phyloP scores from a whole-genome alignment of 257 asterid species.

The Capsicum pubescens region DNA sequence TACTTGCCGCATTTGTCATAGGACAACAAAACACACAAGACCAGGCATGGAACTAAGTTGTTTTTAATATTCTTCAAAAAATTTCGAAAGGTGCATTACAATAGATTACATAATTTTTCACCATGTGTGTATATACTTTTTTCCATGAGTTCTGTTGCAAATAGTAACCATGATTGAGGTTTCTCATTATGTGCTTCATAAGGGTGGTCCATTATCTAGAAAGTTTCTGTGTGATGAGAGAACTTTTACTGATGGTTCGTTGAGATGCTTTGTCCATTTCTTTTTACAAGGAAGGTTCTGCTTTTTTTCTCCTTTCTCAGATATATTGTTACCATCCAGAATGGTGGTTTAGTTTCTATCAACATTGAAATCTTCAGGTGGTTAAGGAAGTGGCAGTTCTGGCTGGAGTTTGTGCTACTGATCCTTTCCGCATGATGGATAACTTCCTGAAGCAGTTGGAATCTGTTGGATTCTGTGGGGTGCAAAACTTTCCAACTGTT shows the following conservation, averaged over 20 bases:
- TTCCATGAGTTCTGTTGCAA: background rate
- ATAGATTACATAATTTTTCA: background rate
- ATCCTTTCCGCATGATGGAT: conserved; percentile 93
- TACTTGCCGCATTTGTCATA: background rate
- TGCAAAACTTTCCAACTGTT: conserved; percentile 97
- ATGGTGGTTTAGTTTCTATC: conserved; percentile 25
- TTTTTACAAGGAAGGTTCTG: background rate
- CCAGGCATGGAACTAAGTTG: background rate
- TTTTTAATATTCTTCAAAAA: background rate
- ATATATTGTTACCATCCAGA: conserved; percentile 4
- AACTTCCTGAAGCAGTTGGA: conserved; percentile 94
- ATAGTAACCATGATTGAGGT: conserved; percentile 25
- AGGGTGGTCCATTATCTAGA: background rate
- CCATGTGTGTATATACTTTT: background rate
- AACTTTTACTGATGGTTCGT: background rate
- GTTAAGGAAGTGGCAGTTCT: conserved; percentile 91
- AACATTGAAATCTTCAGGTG: conserved; percentile 54
- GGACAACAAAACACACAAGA: background rate
- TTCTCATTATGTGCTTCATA: conserved; percentile 11
- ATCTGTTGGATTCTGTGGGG: conserved; percentile 88
- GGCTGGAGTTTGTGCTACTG: conserved; percentile 98
- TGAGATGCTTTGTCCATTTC: conserved; percentile 13
- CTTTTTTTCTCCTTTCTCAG: background rate
- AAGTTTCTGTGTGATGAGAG: conserved; percentile 15
- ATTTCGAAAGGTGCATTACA: conserved; percentile 1